These are phyloP conservation scores for Dictyostelium intermedium DNA, from an alignment of 78 protist genomes.

Conservation along the genomic window DNA sequence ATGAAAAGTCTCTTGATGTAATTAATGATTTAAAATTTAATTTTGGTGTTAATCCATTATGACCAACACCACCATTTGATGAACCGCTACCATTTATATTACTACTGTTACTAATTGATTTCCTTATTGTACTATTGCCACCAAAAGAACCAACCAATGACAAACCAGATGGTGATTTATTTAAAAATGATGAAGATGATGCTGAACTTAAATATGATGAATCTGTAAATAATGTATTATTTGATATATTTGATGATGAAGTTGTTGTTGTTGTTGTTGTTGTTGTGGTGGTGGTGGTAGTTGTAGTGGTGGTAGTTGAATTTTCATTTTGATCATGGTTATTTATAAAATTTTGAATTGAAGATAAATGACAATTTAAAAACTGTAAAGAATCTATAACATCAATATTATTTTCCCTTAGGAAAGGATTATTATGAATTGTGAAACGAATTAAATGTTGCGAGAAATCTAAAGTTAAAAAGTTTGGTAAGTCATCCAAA, in stretches of 20 bases:
- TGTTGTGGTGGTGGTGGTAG: not conserved
- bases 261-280: not conserved
- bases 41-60: not conserved
- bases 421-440: conserved; percentile 43
- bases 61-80: too few relatives aligned
- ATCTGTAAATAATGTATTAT: not conserved
- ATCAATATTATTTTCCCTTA: not conserved
- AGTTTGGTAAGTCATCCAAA: conserved; percentile 40
- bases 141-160: not conserved
- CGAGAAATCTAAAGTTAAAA: conserved; percentile 5
- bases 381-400: not conserved
- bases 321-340: not conserved
- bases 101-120: not conserved
- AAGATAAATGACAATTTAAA: not conserved
- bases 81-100: not conserved
- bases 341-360: not conserved
- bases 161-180: not conserved
- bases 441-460: conserved; percentile 50
- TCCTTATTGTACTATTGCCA: not conserved
- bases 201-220: not conserved
- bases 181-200: not conserved
- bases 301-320: not conserved
- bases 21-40: not conserved
- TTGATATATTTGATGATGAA: not conserved
- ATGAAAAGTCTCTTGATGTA: conserved; percentile 27